A percentile compares a stretch with the other conserved stretches of the same genome.
Evolutionary conservation across 2,329 filamentous ascomycete species (phyloP).

Genomic region (Aulographum hederae): DNA sequence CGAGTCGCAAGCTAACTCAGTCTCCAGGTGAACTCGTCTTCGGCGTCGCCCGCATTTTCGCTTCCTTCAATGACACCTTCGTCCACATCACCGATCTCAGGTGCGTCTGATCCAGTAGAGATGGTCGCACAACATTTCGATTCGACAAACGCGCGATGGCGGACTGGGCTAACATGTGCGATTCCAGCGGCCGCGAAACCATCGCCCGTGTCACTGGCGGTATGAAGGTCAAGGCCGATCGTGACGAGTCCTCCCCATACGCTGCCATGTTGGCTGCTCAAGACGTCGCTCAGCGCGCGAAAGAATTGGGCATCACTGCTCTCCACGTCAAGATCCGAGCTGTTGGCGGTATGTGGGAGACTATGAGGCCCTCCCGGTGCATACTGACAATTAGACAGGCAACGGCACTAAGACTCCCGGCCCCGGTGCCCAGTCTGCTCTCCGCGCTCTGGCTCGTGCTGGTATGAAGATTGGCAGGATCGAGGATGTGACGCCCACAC

Average conservation of each 20-base stretch:
- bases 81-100: slow-evolving; percentile 98
- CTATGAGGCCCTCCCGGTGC: not conserved
- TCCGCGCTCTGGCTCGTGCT: slow-evolving; percentile 94
- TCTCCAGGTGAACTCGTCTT: slow-evolving; percentile 80
- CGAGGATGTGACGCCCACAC: slow-evolving; percentile 97
- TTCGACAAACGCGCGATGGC: slow-evolving; percentile 14
- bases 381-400: too few relatives aligned
- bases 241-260: slow-evolving; percentile 99
- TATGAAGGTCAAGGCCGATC: slow-evolving; percentile 99
- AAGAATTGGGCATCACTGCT: slow-evolving; percentile 74
- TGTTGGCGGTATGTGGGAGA: slow-evolving; percentile 60
- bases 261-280: slow-evolving; percentile 99
- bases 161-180: slow-evolving; percentile 53
- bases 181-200: slow-evolving; percentile 94
- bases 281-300: slow-evolving; percentile 74
- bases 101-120: slow-evolving; percentile 13
- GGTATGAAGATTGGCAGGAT: slow-evolving; percentile 99
- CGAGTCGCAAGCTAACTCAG: not conserved
- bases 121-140: slow-evolving; percentile 10
- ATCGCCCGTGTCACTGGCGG: slow-evolving; percentile 99
- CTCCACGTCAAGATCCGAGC: slow-evolving; percentile 99
- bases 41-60: slow-evolving; percentile 95
- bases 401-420: slow-evolving; percentile 99
- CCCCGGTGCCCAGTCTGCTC: slow-evolving; percentile 95
- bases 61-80: slow-evolving; percentile 47